phyloP scores from a whole-genome alignment of 2,329 filamentous ascomycete species.

The Ophiostoma pallidulum region DNA sequence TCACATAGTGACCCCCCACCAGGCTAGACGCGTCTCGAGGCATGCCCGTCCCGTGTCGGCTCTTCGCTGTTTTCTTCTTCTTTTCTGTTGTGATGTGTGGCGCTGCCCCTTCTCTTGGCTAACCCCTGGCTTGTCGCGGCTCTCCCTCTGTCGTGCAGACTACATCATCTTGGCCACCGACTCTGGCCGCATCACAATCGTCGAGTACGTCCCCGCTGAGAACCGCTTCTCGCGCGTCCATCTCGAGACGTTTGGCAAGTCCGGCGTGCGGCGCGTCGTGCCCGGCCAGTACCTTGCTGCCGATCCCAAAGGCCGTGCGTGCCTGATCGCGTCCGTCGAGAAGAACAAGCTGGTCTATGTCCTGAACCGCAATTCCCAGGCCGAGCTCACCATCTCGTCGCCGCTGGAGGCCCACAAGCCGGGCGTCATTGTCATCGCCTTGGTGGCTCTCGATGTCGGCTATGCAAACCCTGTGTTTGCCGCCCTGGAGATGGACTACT shows the following conservation, averaged over 20 bases:
- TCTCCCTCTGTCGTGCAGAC: too few species aligned
- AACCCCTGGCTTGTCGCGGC: too few species aligned
- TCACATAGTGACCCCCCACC: conserved; percentile 66
- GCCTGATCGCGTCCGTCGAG: conserved; percentile 85
- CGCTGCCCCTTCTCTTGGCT: background rate
- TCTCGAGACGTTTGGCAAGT: conserved; percentile 97
- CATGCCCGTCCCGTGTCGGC: background rate
- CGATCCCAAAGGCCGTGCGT: conserved; percentile 91
- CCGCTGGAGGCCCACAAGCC: conserved; percentile 93
- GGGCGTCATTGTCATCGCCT: conserved; percentile 78
- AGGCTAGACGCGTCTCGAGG: conserved; percentile 18
- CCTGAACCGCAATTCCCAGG: conserved; percentile 87
- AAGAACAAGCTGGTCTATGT: conserved; percentile 99
- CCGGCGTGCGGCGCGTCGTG: conserved; percentile 82
- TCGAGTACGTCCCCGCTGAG: conserved; percentile 80
- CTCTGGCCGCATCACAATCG: conserved; percentile 86
- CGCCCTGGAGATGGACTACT: conserved; percentile 86
- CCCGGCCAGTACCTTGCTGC: conserved; percentile 94
- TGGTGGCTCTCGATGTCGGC: conserved; percentile 85
- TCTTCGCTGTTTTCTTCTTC: background rate
- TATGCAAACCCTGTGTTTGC: conserved; percentile 98
- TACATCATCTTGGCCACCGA: conserved; percentile 93
- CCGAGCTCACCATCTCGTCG: conserved; percentile 92
- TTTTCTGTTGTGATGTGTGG: background rate
- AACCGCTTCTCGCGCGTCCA: conserved; percentile 86